These are phyloP conservation scores for Dichotomopilus funicola DNA, from an alignment of 2,329 filamentous ascomycete genomes.

Conservation along the genomic window DNA sequence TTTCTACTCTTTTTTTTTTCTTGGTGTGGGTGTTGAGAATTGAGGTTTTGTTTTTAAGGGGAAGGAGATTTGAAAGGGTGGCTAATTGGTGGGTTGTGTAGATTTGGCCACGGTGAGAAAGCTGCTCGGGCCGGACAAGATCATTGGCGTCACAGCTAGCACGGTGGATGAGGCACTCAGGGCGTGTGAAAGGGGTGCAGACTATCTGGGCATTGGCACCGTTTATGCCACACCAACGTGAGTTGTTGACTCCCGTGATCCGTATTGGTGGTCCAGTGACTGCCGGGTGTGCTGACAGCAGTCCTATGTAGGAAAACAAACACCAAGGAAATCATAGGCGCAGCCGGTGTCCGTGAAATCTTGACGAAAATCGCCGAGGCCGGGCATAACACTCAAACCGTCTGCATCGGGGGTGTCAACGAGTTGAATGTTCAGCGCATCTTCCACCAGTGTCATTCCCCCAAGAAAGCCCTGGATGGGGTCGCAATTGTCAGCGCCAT, in stretches of 20 bases:
- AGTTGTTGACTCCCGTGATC: slow-evolving; percentile 14
- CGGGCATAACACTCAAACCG: slow-evolving; percentile 49
- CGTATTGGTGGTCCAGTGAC: background rate
- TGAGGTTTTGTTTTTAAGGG: no score
- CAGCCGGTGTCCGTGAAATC: slow-evolving; percentile 62
- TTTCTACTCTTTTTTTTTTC: background rate
- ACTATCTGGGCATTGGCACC: slow-evolving; percentile 88
- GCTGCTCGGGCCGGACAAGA: slow-evolving; percentile 67
- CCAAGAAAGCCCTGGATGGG: slow-evolving; percentile 62
- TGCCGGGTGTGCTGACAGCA: slow-evolving; percentile 3
- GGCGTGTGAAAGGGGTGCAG: slow-evolving; percentile 70
- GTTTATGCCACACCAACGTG: slow-evolving; percentile 76
- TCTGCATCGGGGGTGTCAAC: slow-evolving; percentile 88
- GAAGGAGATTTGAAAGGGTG: no score
- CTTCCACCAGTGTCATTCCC: slow-evolving; percentile 57
- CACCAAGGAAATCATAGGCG: slow-evolving; percentile 74
- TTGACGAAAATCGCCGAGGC: slow-evolving; percentile 51
- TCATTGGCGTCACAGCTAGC: slow-evolving; percentile 85
- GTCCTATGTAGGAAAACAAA: slow-evolving; percentile 59
- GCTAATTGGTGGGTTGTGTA: slow-evolving; percentile 23
- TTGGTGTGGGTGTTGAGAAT: no score
- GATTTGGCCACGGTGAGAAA: slow-evolving; percentile 59
- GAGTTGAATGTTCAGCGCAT: slow-evolving; percentile 67
- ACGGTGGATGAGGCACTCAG: slow-evolving; percentile 63
- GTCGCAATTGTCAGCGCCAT: slow-evolving; percentile 88